Conservation (phyloP, 2,329 filamentous ascomycete species). For the Colletotrichum noveboracense region DNA sequence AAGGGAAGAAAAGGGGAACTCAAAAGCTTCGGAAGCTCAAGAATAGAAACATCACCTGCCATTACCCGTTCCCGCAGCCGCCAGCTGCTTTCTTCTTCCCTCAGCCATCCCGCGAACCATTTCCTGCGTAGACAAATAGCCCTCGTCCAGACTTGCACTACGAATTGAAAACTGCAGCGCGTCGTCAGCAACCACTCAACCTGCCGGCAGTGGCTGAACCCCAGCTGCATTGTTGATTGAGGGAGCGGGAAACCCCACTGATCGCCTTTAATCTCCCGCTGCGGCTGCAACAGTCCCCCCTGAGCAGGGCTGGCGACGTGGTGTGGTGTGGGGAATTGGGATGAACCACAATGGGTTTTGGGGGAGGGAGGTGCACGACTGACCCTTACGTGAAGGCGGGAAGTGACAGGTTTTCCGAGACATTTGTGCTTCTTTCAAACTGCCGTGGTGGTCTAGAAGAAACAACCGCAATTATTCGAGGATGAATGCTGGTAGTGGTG, state of each 20-base stretch:
- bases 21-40: not conserved
- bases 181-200: not conserved
- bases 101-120: not conserved
- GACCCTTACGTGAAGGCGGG: not conserved
- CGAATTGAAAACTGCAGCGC: not conserved
- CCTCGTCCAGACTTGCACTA: not conserved
- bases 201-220: not conserved
- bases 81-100: not conserved
- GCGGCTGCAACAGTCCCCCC: not conserved
- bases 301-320: not conserved
- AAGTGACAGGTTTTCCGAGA: not conserved
- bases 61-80: not conserved
- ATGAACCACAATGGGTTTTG: not conserved
- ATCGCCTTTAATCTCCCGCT: constrained; percentile 18
- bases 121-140: not conserved
- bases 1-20: not conserved
- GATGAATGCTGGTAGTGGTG: not conserved
- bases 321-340: not conserved
- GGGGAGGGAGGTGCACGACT: not conserved
- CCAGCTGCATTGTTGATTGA: not conserved
- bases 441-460: not conserved
- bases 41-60: not conserved
- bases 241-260: constrained; percentile 14
- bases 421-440: not conserved
- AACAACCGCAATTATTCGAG: not conserved